Evolutionary conservation across 2,329 filamentous ascomycete species (phyloP).

Genomic region (Xylaria sp.): DNA sequence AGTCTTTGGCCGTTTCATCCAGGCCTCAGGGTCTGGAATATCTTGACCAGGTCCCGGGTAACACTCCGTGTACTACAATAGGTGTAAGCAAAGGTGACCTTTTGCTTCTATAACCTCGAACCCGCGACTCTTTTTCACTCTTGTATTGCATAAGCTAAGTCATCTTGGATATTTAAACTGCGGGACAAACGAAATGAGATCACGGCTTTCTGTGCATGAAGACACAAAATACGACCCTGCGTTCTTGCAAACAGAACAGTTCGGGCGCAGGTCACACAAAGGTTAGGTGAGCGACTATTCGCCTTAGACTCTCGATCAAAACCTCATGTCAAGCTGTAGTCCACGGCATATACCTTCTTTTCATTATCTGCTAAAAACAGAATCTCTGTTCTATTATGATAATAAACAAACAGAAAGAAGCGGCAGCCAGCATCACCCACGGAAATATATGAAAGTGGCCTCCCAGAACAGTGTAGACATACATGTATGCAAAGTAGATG

Average conservation of each 20-base stretch:
- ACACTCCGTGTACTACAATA: not conserved
- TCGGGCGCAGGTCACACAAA: not conserved
- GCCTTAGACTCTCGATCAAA: not conserved
- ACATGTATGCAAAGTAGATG: conserved; percentile 46
- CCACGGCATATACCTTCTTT: conserved; percentile 1
- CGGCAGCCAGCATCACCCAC: conserved; percentile 14
- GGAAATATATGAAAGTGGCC: conserved; percentile 10
- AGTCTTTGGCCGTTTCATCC: conserved; percentile 11
- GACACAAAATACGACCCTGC: not conserved
- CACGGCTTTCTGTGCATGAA: not conserved
- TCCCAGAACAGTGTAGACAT: conserved; percentile 32
- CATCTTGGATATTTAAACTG: not conserved
- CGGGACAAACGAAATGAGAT: not conserved
- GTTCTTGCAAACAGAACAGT: not conserved
- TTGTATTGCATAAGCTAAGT: not conserved
- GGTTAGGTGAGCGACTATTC: not conserved
- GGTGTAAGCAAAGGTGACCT: not conserved
- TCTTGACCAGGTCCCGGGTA: conserved; percentile 12
- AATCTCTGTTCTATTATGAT: conserved; percentile 20
- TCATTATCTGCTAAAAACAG: conserved; percentile 8
- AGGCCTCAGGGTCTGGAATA: not conserved
- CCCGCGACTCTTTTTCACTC: conserved; percentile 6
- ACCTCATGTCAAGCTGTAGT: not conserved
- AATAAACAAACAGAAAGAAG: conserved; percentile 21
- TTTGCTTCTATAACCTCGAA: conserved; percentile 13